Conservation (phyloP, 768 basidiomycete genomes). For the Tricholoma bakamatsutake region DNA sequence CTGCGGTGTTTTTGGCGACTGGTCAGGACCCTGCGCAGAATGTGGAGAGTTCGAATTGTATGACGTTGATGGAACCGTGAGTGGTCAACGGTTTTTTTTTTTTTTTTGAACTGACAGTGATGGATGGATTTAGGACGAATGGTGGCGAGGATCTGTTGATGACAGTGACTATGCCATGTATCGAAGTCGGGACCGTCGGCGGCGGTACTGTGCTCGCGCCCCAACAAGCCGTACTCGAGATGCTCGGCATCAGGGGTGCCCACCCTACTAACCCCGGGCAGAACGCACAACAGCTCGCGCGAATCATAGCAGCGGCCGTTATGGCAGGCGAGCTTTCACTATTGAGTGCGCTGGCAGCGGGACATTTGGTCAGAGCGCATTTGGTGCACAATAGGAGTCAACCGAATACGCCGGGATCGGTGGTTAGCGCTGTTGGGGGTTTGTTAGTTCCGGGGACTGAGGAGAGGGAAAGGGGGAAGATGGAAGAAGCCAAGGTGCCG, state of each 20-base stretch:
- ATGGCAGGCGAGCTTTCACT: conserved; percentile 97
- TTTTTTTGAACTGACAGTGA: conserved; percentile 3
- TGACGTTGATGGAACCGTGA: conserved; percentile 98
- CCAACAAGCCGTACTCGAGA: conserved; percentile 84
- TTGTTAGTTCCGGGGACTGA: background rate
- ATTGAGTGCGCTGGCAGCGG: conserved; percentile 88
- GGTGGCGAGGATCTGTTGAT: conserved; percentile 86
- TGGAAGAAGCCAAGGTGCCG: background rate
- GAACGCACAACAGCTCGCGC: conserved; percentile 86
- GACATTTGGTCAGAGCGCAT: conserved; percentile 91
- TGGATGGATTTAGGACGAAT: conserved; percentile 54
- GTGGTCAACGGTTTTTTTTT: conserved; percentile 33
- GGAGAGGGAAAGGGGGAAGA: background rate
- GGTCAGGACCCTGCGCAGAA: conserved; percentile 99
- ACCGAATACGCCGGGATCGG: conserved; percentile 63
- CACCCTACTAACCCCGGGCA: conserved; percentile 81
- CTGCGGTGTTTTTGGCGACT: conserved; percentile 91
- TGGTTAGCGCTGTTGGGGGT: background rate
- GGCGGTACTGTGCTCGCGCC: conserved; percentile 92
- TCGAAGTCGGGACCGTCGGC: conserved; percentile 97
- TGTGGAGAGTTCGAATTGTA: conserved; percentile 97
- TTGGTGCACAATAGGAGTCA: conserved; percentile 87
- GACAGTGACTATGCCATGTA: conserved; percentile 96
- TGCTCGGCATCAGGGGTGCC: conserved; percentile 91
- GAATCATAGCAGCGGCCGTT: conserved; percentile 86